Conservation (phyloP, 352 stramenopile species). For the Pythium scleroteichum region DNA sequence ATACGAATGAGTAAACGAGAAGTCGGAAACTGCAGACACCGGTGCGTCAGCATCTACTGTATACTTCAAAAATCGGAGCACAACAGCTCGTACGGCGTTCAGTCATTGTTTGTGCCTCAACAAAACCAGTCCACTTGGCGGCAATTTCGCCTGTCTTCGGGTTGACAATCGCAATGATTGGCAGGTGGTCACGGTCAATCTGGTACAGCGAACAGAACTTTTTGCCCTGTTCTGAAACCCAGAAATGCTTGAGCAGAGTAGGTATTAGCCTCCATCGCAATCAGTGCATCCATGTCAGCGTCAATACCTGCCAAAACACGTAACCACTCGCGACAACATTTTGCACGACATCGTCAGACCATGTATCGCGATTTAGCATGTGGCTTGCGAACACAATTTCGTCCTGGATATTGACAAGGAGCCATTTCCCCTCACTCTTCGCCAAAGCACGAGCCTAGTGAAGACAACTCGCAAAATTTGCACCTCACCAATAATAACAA, state of each 20-base stretch:
- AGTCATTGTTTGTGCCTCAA: slow-evolving; percentile 65
- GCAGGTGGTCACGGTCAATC: slow-evolving; percentile 64
- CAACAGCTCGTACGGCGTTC: slow-evolving; percentile 58
- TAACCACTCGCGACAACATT: slow-evolving; percentile 94
- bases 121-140: slow-evolving; percentile 67
- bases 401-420: slow-evolving; percentile 95
- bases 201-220: slow-evolving; percentile 86
- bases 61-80: too few species aligned
- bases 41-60: too few species aligned
- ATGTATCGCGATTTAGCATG: slow-evolving; percentile 96
- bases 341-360: slow-evolving; percentile 93
- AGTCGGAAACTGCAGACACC: slow-evolving; percentile 24
- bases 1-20: slow-evolving; percentile 22
- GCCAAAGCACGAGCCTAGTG: slow-evolving; percentile 62
- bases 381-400: slow-evolving; percentile 94
- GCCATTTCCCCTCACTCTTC: slow-evolving; percentile 89
- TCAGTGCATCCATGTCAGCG: too few species aligned
- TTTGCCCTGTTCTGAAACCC: slow-evolving; percentile 75
- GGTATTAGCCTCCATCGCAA: too few species aligned
- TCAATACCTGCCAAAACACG: slow-evolving; percentile 92
- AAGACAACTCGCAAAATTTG: background rate
- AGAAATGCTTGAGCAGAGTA: slow-evolving; percentile 53
- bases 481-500: background rate
- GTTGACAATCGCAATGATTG: slow-evolving; percentile 76
- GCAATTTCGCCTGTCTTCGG: slow-evolving; percentile 72